Conservation (phyloP, 148 eudicot species). For the Hydrangea macrophylla region DNA sequence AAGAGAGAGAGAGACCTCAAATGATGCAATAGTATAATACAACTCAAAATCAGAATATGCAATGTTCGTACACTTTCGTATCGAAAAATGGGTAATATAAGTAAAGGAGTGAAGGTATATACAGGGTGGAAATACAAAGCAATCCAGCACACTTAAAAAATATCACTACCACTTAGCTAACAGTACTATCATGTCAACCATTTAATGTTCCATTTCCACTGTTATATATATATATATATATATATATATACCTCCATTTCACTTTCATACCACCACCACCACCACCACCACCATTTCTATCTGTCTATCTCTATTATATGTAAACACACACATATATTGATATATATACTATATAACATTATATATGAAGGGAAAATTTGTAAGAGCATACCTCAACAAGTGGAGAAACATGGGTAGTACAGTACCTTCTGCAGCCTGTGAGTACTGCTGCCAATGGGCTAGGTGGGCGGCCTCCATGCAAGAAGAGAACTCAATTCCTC, state of each 20-base stretch:
- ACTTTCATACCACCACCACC: slow-evolving; percentile 5
- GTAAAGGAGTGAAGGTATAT: background rate
- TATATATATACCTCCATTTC: no score
- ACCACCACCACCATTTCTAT: no score
- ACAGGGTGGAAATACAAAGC: slow-evolving; percentile 16
- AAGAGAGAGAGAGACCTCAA: background rate
- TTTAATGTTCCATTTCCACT: slow-evolving; percentile 8
- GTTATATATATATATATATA: slow-evolving; percentile 13
- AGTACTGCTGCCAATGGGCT: background rate
- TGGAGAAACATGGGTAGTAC: background rate
- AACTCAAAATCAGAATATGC: background rate
- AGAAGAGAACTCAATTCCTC: background rate
- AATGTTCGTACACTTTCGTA: slow-evolving; percentile 30
- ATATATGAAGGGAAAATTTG: background rate
- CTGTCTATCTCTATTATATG: background rate
- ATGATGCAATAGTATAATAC: background rate
- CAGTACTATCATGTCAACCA: slow-evolving; percentile 17
- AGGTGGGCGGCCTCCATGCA: background rate
- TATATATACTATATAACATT: no score
- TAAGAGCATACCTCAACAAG: background rate
- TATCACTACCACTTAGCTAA: slow-evolving; percentile 16
- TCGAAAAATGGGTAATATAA: background rate
- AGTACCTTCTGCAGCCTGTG: slow-evolving; percentile 8
- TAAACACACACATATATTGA: background rate
- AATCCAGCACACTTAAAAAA: slow-evolving; percentile 13